These are phyloP conservation scores for Amphichorda felina DNA, from an alignment of 2,329 filamentous ascomycete genomes.

Conservation along the genomic window DNA sequence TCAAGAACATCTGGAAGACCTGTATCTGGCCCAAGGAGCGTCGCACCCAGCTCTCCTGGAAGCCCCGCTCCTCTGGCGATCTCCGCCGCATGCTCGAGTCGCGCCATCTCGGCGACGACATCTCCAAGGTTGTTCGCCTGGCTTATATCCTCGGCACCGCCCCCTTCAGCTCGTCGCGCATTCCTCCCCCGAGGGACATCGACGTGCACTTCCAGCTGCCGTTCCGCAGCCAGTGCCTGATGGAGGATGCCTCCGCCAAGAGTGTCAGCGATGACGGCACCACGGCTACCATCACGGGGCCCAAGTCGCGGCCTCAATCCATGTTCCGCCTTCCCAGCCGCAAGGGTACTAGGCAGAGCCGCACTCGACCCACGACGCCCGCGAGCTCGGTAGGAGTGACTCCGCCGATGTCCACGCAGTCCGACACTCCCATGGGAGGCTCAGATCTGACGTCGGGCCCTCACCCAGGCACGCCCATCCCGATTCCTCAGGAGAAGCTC, in stretches of 20 bases:
- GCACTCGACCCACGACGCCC: conserved; percentile 22
- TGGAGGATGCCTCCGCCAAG: conserved; percentile 16
- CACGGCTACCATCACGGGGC: conserved; percentile 11
- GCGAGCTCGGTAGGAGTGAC: neutral
- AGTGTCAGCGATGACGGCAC: conserved; percentile 7
- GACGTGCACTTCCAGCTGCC: conserved; percentile 25
- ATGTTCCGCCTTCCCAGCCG: conserved; percentile 18
- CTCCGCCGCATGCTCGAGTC: conserved; percentile 31
- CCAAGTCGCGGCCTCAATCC: conserved; percentile 15
- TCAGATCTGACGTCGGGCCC: conserved; percentile 21
- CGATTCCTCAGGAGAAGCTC: conserved; percentile 26
- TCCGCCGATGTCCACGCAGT: neutral
- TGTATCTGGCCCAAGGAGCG: conserved; percentile 32
- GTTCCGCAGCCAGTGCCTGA: conserved; percentile 20
- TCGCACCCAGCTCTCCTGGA: conserved; percentile 26
- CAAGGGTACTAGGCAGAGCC: conserved; percentile 22
- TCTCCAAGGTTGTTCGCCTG: conserved; percentile 27
- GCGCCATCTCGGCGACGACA: conserved; percentile 27
- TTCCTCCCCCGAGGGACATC: conserved; percentile 24
- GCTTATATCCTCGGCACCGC: conserved; percentile 30
- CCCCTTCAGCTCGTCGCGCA: conserved; percentile 21
- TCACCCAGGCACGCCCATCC: conserved; percentile 27
- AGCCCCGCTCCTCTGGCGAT: conserved; percentile 26
- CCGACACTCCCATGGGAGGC: conserved; percentile 16
- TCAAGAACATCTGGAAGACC: conserved; percentile 32